Evolutionary conservation across 2,329 filamentous ascomycete species (phyloP), one percentile per base, ranked within the genome.

Genomic region (Trichophyton schoenleinii): DNA sequence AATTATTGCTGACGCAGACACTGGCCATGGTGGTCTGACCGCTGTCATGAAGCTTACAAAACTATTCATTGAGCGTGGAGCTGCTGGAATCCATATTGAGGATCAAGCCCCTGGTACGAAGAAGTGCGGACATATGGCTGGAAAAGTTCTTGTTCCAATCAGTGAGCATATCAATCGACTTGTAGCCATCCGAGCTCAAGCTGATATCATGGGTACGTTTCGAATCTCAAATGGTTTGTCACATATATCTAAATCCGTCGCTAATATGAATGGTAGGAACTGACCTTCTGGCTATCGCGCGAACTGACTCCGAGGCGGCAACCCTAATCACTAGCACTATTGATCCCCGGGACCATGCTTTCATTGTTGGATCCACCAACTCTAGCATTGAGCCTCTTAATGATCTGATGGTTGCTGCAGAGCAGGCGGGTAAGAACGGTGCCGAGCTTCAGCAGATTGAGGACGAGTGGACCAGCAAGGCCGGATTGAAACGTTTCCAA

Each of bases 91-190:
- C 70, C 94, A 99, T 78, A 96, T 99, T 68, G 94, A 99, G 78
- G 94, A 99, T 74, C 94, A 97, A 77, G 92, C 94, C 3, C 92
- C 94, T 2, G 94, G 94, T 60, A 97, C 94, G 58, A 99, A 99
- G 84, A 99, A 99, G 83, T 99, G 94, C 75, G 94, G 94, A 65
- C 94, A 97, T 79, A 97, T 97, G 94, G 94, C 94, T 67, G 94
- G 94, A 71, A 97, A 97, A 79, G 94, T 97, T 49, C 81, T 99
- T 63, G 94, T 99, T 59, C 94, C 94, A 58, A 95, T 96, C 72
- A 89, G 85, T 76, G 94, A 99, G 79, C 94, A 99, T 80, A 96
- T 97, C 79, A 97, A 96, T 80, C 87, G 94, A 61, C 82, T 99
- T 60, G 91, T 99, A 58, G 91, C 94, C 68, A 97, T 99, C 74